These are phyloP conservation scores for Colletotrichum sp. DNA, from an alignment of 2,329 filamentous ascomycete species.

Conservation along the genomic window DNA sequence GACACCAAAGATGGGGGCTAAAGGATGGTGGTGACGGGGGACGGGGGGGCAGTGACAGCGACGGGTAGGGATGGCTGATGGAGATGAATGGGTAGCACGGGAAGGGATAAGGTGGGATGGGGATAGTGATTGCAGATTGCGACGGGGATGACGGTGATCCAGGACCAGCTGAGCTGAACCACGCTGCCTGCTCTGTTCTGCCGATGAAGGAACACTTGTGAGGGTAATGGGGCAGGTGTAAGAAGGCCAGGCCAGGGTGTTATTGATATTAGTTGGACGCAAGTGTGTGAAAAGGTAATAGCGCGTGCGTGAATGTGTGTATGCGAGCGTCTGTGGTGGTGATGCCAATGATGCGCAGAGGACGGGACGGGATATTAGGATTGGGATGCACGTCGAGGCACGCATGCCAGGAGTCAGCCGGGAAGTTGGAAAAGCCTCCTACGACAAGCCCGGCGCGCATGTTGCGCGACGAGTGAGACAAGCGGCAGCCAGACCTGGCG, in stretches of 20 bases:
- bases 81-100: neutral
- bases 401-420: neutral
- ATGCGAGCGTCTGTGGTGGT: neutral
- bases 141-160: slow-evolving; percentile 8
- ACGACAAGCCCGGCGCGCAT: neutral
- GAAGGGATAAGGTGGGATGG: neutral
- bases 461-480: neutral
- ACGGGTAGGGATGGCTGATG: neutral
- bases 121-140: neutral
- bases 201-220: neutral
- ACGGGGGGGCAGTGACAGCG: neutral
- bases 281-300: neutral
- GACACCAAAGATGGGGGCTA: neutral
- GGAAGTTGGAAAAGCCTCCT: neutral
- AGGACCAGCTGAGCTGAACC: neutral
- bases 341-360: neutral
- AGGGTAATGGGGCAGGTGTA: neutral
- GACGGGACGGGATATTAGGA: neutral
- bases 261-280: neutral
- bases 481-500: neutral
- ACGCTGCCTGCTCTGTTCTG: neutral
- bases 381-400: neutral
- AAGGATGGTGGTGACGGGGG: neutral
- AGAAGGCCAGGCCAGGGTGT: neutral
- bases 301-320: neutral